Percentiles rank a stretch among this genome's conserved stretches.
These are phyloP conservation scores for Ustilago curta DNA, from an alignment of 1,284 basidiomycete genomes.

Conservation along the genomic window DNA sequence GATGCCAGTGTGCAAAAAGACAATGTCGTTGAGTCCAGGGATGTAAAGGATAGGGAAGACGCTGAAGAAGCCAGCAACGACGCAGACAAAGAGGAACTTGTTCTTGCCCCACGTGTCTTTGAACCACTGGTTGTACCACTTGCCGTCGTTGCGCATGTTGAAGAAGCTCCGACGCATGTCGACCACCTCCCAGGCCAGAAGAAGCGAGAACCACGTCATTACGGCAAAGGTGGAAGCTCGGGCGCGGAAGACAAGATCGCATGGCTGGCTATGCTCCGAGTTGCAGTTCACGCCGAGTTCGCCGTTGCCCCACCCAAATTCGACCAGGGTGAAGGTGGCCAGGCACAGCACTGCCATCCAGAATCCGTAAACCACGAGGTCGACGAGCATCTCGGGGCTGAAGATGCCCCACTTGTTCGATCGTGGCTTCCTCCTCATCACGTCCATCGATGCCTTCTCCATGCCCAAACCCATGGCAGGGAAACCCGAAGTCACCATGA, in stretches of 20 bases:
- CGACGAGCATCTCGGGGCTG: slow-evolving; percentile 69
- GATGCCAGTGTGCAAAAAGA: slow-evolving; percentile 66
- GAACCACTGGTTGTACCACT: slow-evolving; percentile 61
- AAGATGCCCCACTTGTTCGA: slow-evolving; percentile 68
- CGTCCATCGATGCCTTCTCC: slow-evolving; percentile 74
- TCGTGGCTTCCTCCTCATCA: slow-evolving; percentile 74
- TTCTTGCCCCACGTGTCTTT: slow-evolving; percentile 63
- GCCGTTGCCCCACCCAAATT: slow-evolving; percentile 60
- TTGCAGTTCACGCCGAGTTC: slow-evolving; percentile 67
- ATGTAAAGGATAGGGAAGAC: slow-evolving; percentile 74
- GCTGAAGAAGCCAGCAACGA: slow-evolving; percentile 71
- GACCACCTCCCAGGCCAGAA: slow-evolving; percentile 70
- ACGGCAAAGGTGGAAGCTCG: slow-evolving; percentile 68
- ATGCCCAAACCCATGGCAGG: slow-evolving; percentile 71
- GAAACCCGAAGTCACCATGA: slow-evolving; percentile 69
- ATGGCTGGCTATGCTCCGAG: slow-evolving; percentile 54
- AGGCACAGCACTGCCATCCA: slow-evolving; percentile 76
- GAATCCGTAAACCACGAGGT: slow-evolving; percentile 77
- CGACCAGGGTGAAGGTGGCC: slow-evolving; percentile 58
- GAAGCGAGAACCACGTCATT: slow-evolving; percentile 67
- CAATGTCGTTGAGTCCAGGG: slow-evolving; percentile 67
- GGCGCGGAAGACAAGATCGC: slow-evolving; percentile 68
- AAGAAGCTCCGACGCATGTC: slow-evolving; percentile 68
- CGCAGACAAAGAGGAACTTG: slow-evolving; percentile 64
- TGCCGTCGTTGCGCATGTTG: slow-evolving; percentile 53